Conservation (phyloP, 805 yeast genomes). For the Hanseniaspora clermontiae region DNA sequence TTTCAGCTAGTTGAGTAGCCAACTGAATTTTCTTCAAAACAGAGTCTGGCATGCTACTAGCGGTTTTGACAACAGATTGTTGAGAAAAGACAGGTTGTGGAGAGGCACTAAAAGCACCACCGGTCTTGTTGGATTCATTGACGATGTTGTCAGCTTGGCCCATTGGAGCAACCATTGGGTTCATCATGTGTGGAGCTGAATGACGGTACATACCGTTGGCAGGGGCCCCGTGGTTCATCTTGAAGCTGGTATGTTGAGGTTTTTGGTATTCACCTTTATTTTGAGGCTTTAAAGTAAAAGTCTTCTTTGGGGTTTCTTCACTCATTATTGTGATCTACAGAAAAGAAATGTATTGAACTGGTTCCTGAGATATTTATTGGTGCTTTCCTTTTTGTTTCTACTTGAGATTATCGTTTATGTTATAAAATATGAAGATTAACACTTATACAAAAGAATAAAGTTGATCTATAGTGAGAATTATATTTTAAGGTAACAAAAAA, state of each 20-base stretch:
- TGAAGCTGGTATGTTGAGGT: neutral
- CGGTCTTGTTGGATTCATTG: conserved; percentile 18
- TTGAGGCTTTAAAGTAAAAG: neutral
- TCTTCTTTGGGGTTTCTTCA: neutral
- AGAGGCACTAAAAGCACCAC: conserved; percentile 2
- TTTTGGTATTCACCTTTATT: neutral
- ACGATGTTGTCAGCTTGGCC: conserved; percentile 23
- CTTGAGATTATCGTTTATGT: neutral
- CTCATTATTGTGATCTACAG: neutral
- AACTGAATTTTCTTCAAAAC: neutral
- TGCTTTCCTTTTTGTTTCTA: neutral
- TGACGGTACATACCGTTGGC: neutral
- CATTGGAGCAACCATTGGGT: conserved; percentile 22
- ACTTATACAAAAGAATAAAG: too few relatives aligned
- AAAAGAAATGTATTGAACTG: neutral
- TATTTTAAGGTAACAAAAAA: too few relatives aligned
- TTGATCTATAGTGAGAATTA: too few relatives aligned
- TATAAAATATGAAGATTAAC: too few relatives aligned
- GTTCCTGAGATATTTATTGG: neutral
- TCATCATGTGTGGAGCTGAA: neutral
- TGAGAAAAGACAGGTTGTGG: conserved; percentile 7
- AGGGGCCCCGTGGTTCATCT: neutral
- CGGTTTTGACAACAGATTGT: conserved; percentile 7
- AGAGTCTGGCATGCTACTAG: conserved; percentile 1
- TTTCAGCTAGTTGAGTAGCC: neutral